Evolutionary conservation across 148 eudicot genomes (phyloP).

Genomic region (Nepenthes gracilis): DNA sequence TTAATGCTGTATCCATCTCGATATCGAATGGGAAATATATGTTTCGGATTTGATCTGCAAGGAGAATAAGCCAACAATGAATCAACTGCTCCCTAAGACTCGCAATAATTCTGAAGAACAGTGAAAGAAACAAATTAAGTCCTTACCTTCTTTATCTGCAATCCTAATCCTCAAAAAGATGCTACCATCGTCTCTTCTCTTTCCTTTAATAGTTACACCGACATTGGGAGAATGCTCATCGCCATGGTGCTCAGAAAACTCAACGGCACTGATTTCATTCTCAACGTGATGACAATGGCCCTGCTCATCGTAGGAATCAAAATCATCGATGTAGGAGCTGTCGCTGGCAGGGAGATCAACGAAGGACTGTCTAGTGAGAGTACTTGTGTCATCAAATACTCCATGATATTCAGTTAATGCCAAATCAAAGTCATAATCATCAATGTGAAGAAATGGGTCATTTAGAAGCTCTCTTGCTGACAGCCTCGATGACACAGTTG

Average conservation of each 20-base stretch:
- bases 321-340: conserved; percentile 20
- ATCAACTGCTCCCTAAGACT: neutral
- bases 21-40: conserved; percentile 73
- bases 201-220: conserved; percentile 70
- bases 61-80: neutral
- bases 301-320: conserved; percentile 33
- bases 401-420: conserved; percentile 22
- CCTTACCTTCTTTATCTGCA: conserved; percentile 64
- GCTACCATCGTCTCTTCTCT: conserved; percentile 58
- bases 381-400: conserved; percentile 25
- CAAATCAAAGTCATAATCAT: conserved; percentile 31
- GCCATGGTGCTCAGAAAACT: conserved; percentile 39
- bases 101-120: neutral
- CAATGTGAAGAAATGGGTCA: conserved; percentile 73
- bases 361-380: conserved; percentile 28
- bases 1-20: conserved; percentile 63
- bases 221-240: conserved; percentile 45
- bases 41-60: conserved; percentile 57
- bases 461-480: conserved; percentile 67
- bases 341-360: conserved; percentile 21
- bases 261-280: conserved; percentile 41
- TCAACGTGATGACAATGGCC: conserved; percentile 24
- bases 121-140: neutral
- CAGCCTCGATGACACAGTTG: conserved; percentile 49
- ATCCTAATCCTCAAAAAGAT: conserved; percentile 62